Evolutionary conservation across 2,329 filamentous ascomycete genomes (phyloP).

Genomic region (Knufia fluminis): DNA sequence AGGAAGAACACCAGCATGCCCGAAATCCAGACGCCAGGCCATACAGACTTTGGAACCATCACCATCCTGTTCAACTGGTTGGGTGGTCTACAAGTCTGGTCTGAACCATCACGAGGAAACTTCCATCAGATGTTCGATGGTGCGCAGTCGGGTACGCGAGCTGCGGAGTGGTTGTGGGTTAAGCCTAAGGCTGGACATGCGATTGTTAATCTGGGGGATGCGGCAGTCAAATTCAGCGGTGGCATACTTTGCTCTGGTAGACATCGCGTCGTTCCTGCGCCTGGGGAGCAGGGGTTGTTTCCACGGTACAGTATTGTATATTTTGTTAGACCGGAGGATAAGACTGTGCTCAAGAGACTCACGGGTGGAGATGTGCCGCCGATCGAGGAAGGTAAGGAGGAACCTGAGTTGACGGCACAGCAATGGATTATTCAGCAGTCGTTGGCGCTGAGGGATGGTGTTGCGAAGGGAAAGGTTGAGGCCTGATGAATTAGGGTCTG

Average conservation of each 20-base stretch:
- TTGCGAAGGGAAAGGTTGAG: neutral
- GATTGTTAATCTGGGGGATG: conserved; percentile 28
- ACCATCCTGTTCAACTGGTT: conserved; percentile 26
- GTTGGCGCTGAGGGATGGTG: conserved; percentile 15
- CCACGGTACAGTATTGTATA: conserved; percentile 48
- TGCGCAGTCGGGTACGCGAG: neutral
- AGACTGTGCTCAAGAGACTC: conserved; percentile 33
- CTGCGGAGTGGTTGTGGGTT: conserved; percentile 36
- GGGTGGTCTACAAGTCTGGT: conserved; percentile 26
- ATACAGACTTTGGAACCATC: conserved; percentile 28
- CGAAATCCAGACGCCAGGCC: conserved; percentile 18
- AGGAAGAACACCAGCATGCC: conserved; percentile 20
- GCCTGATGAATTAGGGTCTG: neutral
- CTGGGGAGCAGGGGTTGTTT: conserved; percentile 36
- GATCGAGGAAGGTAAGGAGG: conserved; percentile 19
- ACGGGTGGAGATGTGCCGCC: conserved; percentile 30
- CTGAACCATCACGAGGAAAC: conserved; percentile 24
- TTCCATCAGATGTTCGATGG: conserved; percentile 5
- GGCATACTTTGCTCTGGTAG: conserved; percentile 33
- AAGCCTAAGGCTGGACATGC: conserved; percentile 30
- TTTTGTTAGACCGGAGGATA: conserved; percentile 43
- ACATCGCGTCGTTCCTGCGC: conserved; percentile 44
- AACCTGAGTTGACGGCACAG: conserved; percentile 29
- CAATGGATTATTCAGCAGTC: conserved; percentile 32
- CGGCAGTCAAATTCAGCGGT: conserved; percentile 37